Base-by-base conservation (phyloP, 1,284 basidiomycete genomes). In the Irpex lacteus region DNA sequence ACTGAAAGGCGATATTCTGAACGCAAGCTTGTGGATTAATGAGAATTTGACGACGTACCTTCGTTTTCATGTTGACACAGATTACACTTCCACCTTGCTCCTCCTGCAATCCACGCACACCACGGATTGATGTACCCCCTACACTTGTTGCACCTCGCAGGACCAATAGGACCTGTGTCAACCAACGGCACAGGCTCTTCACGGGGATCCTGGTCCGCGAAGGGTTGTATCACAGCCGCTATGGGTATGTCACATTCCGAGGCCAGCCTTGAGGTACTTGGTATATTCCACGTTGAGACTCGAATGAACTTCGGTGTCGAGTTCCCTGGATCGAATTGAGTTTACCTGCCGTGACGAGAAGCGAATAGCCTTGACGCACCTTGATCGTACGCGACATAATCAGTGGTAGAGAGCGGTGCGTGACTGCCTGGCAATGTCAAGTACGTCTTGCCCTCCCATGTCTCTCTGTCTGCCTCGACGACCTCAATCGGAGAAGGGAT, bases 101-200 rank as follows among this genome's bases (percentile, higher is more conserved):
- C 98, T 7, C 94, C 94, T 44, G 93, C 86, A 15, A 88, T 81
- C 85, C 94, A 99, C 37, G 83, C 82, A 73, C 91, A 95, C 96
- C 96, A 99, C 0, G 96, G 91, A 74, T 98, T 99, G 72, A 99
- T 85, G 76, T 99, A 99, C 0, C 85, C 94, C 69, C 95, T 84
- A 77, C 98, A 99, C 54, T 86, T 82, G 61, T 84, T 86, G 74
- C 98, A 99, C 44, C 98, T 85, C 11, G 93, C 87, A 13, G 97
- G 98, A 7, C 96, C 96, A 6, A 76, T 74, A 53, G 82, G 75
- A 53, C 86, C 85, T 19, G 82, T 81, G 70, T 91, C 80, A 6
- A 98, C 87, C 4, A 95, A 71, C 0, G 96, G 96, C 5, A 99
- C 80, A 0, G 86, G 81, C 56, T 93, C 91, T 75, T 98, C 96